These are phyloP conservation scores for Plasmodium gallinaceum DNA, from an alignment of 169 alveolate species.

Conservation along the genomic window DNA sequence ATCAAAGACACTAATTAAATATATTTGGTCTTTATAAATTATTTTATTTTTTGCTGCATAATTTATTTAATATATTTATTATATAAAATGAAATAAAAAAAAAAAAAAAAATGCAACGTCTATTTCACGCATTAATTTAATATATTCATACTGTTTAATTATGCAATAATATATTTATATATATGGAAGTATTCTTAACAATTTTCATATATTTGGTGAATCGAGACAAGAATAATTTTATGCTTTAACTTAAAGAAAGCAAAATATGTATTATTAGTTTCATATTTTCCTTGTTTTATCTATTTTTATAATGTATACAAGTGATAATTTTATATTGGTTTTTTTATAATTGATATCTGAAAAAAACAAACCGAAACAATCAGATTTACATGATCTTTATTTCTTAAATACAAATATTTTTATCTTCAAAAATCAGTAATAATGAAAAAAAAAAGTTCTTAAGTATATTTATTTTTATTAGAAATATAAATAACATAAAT, in stretches of 20 bases:
- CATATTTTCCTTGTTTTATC: no score
- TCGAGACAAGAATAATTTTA: neutral
- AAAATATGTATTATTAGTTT: neutral
- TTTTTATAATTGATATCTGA: neutral
- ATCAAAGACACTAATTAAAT: neutral
- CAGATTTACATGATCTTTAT: neutral
- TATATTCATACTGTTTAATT: neutral
- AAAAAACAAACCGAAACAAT: neutral
- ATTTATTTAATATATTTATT: neutral
- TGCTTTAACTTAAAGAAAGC: neutral
- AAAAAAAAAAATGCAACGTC: neutral
- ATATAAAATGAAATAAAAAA: neutral
- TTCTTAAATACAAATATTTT: neutral
- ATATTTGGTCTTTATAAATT: neutral
- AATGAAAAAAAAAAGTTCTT: neutral
- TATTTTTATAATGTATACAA: neutral
- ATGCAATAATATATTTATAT: neutral
- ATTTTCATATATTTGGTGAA: neutral
- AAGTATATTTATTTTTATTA: neutral
- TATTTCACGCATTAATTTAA: neutral
- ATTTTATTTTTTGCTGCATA: neutral
- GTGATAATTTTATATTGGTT: slow-evolving; percentile 1
- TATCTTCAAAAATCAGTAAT: neutral
- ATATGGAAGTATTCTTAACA: neutral
- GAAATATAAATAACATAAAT: neutral